These are phyloP conservation scores for Paspalum notatum DNA, from an alignment of 176 grass and related monocot species.

Conservation along the genomic window DNA sequence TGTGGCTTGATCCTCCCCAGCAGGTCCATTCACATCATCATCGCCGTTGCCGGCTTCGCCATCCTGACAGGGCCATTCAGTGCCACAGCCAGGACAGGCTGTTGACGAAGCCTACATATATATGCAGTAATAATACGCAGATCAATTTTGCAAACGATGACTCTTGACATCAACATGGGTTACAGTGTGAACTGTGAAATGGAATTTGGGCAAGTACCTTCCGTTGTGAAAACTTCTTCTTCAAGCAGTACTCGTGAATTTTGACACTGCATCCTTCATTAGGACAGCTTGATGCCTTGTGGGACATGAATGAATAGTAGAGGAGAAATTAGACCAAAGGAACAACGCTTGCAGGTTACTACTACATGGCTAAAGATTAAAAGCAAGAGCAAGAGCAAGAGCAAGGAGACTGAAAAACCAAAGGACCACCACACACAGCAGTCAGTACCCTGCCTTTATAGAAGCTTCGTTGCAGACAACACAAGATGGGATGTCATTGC, in stretches of 20 bases:
- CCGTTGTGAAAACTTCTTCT: constrained; percentile 72
- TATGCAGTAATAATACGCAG: not conserved
- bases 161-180: constrained; percentile 10
- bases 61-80: constrained; percentile 62
- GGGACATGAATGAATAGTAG: not conserved
- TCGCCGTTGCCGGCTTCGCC: constrained; percentile 43
- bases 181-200: not conserved
- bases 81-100: constrained; percentile 71
- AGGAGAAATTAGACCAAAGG: too few species aligned
- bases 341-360: not conserved
- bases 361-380: not conserved
- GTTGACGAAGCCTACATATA: constrained; percentile 50
- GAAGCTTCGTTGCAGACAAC: constrained; percentile 90
- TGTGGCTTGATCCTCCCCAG: constrained; percentile 34
- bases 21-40: constrained; percentile 10
- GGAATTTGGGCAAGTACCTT: constrained; percentile 47
- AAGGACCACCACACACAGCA: not conserved
- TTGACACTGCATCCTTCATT: constrained; percentile 70
- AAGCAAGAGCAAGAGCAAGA: constrained; percentile 11
- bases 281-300: constrained; percentile 62
- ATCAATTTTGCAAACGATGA: constrained; percentile 2
- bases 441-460: constrained; percentile 66
- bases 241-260: constrained; percentile 85
- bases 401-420: not conserved
- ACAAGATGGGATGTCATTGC: constrained; percentile 77